These are phyloP conservation scores for Suhomyces guaymorum DNA, from an alignment of 1,139 yeast genomes.

Conservation along the genomic window DNA sequence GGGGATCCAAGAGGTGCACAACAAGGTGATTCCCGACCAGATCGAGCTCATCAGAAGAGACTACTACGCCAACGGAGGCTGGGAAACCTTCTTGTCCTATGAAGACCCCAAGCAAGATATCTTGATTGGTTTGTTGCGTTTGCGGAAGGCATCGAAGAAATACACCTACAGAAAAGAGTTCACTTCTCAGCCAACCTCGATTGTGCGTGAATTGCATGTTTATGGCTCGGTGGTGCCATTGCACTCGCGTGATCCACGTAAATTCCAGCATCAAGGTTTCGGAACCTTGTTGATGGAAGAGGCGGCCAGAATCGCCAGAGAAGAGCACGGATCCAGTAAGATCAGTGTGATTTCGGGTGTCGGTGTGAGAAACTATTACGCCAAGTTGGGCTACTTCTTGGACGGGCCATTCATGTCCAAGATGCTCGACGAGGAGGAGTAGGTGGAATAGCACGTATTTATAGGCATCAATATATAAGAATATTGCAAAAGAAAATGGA, in stretches of 20 bases:
- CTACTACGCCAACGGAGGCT: slow-evolving; percentile 96
- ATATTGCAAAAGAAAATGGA: too few relatives aligned
- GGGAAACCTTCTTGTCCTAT: slow-evolving; percentile 96
- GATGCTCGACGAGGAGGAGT: slow-evolving; percentile 21
- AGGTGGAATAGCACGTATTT: too few relatives aligned
- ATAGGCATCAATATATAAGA: background rate
- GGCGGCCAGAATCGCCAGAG: slow-evolving; percentile 92
- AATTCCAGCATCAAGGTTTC: slow-evolving; percentile 98
- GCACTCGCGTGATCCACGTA: slow-evolving; percentile 96
- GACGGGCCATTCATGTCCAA: slow-evolving; percentile 98
- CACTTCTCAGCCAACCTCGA: slow-evolving; percentile 78
- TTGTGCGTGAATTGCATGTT: slow-evolving; percentile 94
- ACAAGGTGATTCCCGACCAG: slow-evolving; percentile 95
- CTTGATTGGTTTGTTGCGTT: slow-evolving; percentile 82
- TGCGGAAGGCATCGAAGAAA: slow-evolving; percentile 86
- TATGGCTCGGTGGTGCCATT: slow-evolving; percentile 97
- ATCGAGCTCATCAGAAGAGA: slow-evolving; percentile 95
- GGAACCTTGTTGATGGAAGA: slow-evolving; percentile 98
- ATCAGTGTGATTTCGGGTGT: slow-evolving; percentile 96
- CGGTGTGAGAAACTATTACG: slow-evolving; percentile 95
- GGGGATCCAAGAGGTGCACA: slow-evolving; percentile 97
- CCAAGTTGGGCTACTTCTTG: slow-evolving; percentile 82
- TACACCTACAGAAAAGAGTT: slow-evolving; percentile 91
- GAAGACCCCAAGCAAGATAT: slow-evolving; percentile 98
- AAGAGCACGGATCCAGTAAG: slow-evolving; percentile 91